Evolutionary conservation across 169 alveolate genomes (phyloP), one percentile per base, ranked within the genome.

Genomic region (Cyclospora cayetanensis): DNA sequence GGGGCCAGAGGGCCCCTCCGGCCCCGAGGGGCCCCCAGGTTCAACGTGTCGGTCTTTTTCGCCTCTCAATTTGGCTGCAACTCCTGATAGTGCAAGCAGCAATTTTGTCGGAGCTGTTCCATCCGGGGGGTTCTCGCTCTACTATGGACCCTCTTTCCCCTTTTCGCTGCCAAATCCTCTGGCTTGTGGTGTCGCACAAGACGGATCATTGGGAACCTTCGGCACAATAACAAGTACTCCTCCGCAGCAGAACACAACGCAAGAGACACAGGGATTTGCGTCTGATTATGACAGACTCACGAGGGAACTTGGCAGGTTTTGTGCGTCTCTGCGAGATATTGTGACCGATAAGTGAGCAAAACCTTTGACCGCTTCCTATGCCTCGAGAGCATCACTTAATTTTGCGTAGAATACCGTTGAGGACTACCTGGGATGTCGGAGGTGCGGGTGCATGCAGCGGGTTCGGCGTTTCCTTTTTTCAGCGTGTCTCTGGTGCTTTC

Each of bases 231-330:
- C 29, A 0, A 43, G 22, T 9, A 27, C 34, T 7, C 18, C 46
- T 65, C 87, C 39, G 65, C 87, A 77, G 70, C 65, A n/a, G 35
- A 46, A 1, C 5, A 27, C 42, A n/a, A 29, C 87, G 42, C 68
- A 77, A 35, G 70, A 77, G 18, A 29, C 87, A 46, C 87, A 42
- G 68, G 87, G 87, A 46, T 77, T 77, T 43, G 87, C 87, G 50
- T 77, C 87, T 25, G 87, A 77, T 43, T 77, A 77, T 42, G 87
- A 77, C 87, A 77, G 87, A 77, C 87, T 77, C 29, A 77, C 87
- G 87, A 77, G 87, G 42, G 87, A 77, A 46, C 68, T 77, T 7
- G 34, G 70, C 68, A 43, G 46, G 20, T 29, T 43, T 53, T 77
- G 87, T 50, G 87, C 87, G 43, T 43, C n/a, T 20, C 29, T 77